Base-by-base conservation (phyloP, 768 basidiomycete genomes). In the Hygrophorus russula region DNA sequence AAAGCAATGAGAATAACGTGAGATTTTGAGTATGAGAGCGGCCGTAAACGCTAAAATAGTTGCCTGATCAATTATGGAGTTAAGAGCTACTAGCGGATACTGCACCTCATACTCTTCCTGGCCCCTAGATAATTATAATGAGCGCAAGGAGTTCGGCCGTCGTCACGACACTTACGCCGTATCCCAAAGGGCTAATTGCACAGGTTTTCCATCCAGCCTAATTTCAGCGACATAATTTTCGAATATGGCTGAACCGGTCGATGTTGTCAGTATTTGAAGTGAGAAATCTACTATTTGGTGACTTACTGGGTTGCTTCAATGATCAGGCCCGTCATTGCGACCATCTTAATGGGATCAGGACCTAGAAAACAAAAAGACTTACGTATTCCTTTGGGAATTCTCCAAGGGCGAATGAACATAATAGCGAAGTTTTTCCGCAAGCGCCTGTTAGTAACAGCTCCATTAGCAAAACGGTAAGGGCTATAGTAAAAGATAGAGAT, bases 201-300 rank as follows among this genome's bases (percentile, higher is more conserved):
- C 90, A 30, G 93, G 89, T 63, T 98, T 98, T 51, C 92, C 92
- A 63, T 99, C 96, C 42, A 99, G 70, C 53, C 90, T 73, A 56
- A 99, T 97, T 70, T 99, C 96, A 37, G 96, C 94, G 51, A 98
- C 94, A 65, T 94, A 97, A 59, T 98, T 99, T 64, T 97, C 93
- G 56, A 97, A 97, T 40, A 97, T 85, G 51, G 92, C 92, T 93
- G n/a, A n/a, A n/a, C n/a, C n/a, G 61, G 31, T 48, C 44, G 49
- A 40, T 18, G n/a, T 13, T 35, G 42, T 47, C 41, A 27, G 39
- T 55, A 28, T 32, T 51, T 49, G 28, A 17, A 30, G 8, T 33
- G 11, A 12, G n/a, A 36, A 32, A 8, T 14, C 19, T n/a, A 33
- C 8, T 24, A 11, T 14, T 10, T 9, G 27, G 48, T 43, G 47